These are phyloP conservation scores for Penicillium paxilli DNA, from an alignment of 495 filamentous ascomycete genomes.

Conservation along the genomic window DNA sequence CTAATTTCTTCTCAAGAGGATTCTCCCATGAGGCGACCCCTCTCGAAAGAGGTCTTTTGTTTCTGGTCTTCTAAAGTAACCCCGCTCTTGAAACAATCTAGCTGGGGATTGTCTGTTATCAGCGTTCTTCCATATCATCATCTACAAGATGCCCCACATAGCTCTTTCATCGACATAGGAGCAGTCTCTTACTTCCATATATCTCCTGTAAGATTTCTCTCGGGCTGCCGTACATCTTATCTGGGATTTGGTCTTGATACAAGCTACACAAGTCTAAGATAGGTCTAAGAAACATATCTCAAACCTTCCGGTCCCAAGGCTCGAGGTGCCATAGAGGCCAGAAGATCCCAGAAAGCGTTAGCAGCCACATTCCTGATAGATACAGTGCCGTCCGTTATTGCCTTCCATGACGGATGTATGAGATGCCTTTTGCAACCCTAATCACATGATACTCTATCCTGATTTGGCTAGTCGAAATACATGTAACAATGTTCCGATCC, in stretches of 20 bases:
- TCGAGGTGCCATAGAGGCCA: too few relatives aligned
- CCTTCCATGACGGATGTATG: not conserved
- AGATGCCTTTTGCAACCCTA: not conserved
- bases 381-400: not conserved
- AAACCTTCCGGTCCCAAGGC: too few relatives aligned
- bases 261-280: too few relatives aligned
- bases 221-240: too few relatives aligned
- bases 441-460: not conserved
- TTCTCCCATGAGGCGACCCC: slow-evolving; percentile 13
- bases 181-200: too few relatives aligned
- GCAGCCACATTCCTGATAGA: too few relatives aligned
- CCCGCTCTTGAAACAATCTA: not conserved
- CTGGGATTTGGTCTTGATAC: too few relatives aligned
- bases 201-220: too few relatives aligned
- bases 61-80: not conserved
- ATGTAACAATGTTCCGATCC: not conserved
- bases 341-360: too few relatives aligned
- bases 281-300: too few relatives aligned
- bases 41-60: not conserved
- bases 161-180: too few relatives aligned
- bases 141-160: not conserved
- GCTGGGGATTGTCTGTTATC: not conserved
- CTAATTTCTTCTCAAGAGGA: slow-evolving; percentile 17
- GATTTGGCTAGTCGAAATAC: not conserved
- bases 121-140: not conserved